A percentile compares a stretch with the other conserved stretches of the same genome.
phyloP scores from a whole-genome alignment of 2,329 filamentous ascomycete species.

The Aspergillus aculeatus region DNA sequence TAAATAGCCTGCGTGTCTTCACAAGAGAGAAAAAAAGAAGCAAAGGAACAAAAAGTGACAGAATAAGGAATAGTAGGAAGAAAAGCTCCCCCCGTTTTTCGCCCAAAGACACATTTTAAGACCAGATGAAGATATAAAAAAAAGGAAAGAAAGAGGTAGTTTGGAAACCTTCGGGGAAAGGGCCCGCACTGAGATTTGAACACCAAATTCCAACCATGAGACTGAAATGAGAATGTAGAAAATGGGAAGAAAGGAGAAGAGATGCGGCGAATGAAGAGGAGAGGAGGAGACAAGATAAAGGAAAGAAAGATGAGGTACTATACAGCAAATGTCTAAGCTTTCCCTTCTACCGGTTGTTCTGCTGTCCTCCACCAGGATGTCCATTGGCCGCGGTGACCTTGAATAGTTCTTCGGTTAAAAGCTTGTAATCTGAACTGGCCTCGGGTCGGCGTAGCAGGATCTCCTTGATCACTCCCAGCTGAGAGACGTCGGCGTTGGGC shows the following conservation, averaged over 20 bases:
- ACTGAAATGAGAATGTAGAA: background rate
- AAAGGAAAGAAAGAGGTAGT: background rate
- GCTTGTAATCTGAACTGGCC: constrained; percentile 58
- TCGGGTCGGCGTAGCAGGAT: constrained; percentile 66
- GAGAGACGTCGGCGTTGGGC: constrained; percentile 64
- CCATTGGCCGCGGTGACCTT: constrained; percentile 35
- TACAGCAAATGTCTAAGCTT: constrained; percentile 16
- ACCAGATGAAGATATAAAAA: too few relatives aligned
- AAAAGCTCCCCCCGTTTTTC: background rate
- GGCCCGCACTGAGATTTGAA: background rate
- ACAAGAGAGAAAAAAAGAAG: constrained; percentile 1
- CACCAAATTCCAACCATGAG: constrained; percentile 11
- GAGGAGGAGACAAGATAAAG: background rate
- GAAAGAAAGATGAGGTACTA: constrained; percentile 10
- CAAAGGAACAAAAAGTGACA: background rate
- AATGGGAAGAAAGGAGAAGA: too few relatives aligned
- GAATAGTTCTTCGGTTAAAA: constrained; percentile 44
- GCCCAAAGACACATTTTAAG: constrained; percentile 3
- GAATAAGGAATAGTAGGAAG: background rate
- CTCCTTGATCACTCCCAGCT: constrained; percentile 70
- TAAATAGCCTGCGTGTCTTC: constrained; percentile 1
- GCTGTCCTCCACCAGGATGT: constrained; percentile 25
- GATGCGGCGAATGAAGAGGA: too few relatives aligned
- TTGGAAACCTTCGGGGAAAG: background rate
- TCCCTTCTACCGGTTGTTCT: constrained; percentile 16